Conservation (phyloP, 2,329 filamentous ascomycete species). For the Helotiales sp. region DNA sequence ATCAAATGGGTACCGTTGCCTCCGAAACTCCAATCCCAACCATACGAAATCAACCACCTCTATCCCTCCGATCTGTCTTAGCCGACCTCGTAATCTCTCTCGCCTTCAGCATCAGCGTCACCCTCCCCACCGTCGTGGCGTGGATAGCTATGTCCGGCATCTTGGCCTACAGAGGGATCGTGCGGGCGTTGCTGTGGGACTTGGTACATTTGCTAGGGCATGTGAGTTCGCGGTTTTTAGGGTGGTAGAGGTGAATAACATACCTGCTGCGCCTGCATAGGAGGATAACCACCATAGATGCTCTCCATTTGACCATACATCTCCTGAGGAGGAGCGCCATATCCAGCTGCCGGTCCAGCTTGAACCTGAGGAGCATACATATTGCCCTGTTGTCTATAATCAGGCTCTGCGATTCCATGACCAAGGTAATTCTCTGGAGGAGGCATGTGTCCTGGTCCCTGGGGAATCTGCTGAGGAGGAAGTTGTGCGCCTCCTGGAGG, state of each 20-base stretch:
- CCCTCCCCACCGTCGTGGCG: slow-evolving; percentile 42
- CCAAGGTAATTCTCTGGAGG: slow-evolving; percentile 60
- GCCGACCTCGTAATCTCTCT: slow-evolving; percentile 43
- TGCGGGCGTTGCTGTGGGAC: slow-evolving; percentile 39
- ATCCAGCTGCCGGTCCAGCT: slow-evolving; percentile 67
- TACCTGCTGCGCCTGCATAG: slow-evolving; percentile 83
- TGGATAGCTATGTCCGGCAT: slow-evolving; percentile 38
- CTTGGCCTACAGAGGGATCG: slow-evolving; percentile 39
- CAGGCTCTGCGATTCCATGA: slow-evolving; percentile 63
- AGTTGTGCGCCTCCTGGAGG: slow-evolving; percentile 51
- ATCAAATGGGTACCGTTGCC: slow-evolving; percentile 5
- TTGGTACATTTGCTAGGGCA: slow-evolving; percentile 41
- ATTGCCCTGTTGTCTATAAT: slow-evolving; percentile 75
- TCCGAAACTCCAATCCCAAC: slow-evolving; percentile 12
- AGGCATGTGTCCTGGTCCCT: slow-evolving; percentile 56
- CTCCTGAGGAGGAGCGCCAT: slow-evolving; percentile 70
- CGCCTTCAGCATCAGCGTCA: slow-evolving; percentile 45
- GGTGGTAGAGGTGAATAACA: slow-evolving; percentile 30
- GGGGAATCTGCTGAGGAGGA: slow-evolving; percentile 52
- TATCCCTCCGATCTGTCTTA: slow-evolving; percentile 17
- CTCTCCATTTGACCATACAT: slow-evolving; percentile 82
- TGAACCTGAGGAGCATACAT: slow-evolving; percentile 85
- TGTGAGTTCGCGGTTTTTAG: neutral
- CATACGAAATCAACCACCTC: neutral
- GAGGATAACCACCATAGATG: slow-evolving; percentile 81